These are phyloP conservation scores for Kockovaella imperatae DNA, from an alignment of 768 basidiomycete genomes.

Conservation along the genomic window DNA sequence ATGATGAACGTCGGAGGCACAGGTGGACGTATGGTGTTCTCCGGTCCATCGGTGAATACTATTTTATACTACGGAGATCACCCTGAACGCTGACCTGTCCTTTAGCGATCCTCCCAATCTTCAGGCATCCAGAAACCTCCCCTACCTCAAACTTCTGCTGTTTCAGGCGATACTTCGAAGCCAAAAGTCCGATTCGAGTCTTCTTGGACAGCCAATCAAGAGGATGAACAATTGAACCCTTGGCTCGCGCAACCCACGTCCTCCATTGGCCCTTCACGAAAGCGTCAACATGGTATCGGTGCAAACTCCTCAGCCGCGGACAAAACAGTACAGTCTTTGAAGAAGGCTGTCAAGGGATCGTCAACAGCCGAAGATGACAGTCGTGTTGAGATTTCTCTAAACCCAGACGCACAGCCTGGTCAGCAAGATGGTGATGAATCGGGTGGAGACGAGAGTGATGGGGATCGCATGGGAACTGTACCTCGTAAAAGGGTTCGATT, in stretches of 20 bases:
- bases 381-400: constrained; percentile 68
- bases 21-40: constrained; percentile 46
- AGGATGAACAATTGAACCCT: no score
- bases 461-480: constrained; percentile 26
- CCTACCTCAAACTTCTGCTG: no score
- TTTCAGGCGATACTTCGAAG: not conserved
- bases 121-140: not conserved
- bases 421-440: constrained; percentile 37
- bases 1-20: constrained; percentile 45
- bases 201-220: not conserved
- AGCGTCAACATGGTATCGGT: constrained; percentile 59
- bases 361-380: constrained; percentile 64
- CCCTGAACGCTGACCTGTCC: not conserved
- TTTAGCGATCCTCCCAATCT: not conserved
- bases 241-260: constrained; percentile 59
- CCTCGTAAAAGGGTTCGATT: constrained; percentile 55
- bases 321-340: constrained; percentile 67
- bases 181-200: not conserved
- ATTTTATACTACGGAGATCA: no score
- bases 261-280: constrained; percentile 53
- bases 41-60: constrained; percentile 20
- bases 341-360: constrained; percentile 57
- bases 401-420: constrained; percentile 26
- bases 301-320: constrained; percentile 50
- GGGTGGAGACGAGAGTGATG: constrained; percentile 52